phyloP scores from a whole-genome alignment of 2,329 filamentous ascomycete species.

The Pseudocercospora fijiensis region DNA sequence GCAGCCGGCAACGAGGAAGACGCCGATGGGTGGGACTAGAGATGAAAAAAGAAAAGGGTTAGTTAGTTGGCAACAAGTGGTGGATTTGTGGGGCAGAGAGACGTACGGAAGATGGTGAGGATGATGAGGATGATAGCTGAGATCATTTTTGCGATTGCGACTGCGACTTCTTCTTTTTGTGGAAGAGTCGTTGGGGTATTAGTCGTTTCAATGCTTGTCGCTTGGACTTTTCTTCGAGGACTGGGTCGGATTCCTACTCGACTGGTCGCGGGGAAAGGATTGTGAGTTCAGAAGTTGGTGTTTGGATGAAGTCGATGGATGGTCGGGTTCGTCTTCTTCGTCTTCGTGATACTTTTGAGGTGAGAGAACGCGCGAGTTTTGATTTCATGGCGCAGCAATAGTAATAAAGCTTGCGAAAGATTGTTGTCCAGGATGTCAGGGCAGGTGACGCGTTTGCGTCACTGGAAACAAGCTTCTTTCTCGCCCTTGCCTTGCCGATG shows the following conservation, averaged over 20 bases:
- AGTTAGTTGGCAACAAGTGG: neutral
- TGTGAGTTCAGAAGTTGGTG: neutral
- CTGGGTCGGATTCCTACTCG: neutral
- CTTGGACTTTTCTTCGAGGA: neutral
- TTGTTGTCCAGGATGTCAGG: neutral
- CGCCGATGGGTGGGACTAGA: slow-evolving; percentile 52
- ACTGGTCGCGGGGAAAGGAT: neutral
- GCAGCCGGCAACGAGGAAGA: slow-evolving; percentile 51
- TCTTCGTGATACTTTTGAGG: neutral
- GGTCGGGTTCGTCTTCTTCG: neutral
- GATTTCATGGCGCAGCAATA: neutral
- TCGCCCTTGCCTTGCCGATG: neutral
- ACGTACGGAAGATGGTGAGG: slow-evolving; percentile 48
- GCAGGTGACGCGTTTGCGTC: slow-evolving; percentile 3
- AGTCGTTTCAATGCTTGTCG: neutral
- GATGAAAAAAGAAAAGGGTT: neutral
- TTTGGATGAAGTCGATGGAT: neutral
- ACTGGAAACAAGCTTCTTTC: neutral
- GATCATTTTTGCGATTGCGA: no score
- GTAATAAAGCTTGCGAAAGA: neutral
- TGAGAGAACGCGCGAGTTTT: neutral
- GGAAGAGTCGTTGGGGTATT: neutral
- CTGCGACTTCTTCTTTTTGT: neutral
- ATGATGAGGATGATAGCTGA: slow-evolving; percentile 45
- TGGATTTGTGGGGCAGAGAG: no score